phyloP scores from a whole-genome alignment of 2,329 filamentous ascomycete genomes.

The Pseudonectria buxi region DNA sequence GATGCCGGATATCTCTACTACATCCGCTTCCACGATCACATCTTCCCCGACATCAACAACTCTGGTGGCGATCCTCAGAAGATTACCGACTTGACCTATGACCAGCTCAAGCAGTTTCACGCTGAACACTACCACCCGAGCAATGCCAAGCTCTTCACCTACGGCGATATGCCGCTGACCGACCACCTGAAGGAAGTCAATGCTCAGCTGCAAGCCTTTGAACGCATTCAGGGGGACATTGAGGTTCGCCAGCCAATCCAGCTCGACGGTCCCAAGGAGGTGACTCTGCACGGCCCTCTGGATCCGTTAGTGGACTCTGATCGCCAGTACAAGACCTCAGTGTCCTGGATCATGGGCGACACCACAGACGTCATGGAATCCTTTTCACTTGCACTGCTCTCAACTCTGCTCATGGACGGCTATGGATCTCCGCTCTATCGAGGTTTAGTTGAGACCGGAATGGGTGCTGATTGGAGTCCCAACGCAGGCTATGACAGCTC shows the following conservation, averaged over 20 bases:
- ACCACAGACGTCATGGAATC: slow-evolving; percentile 78
- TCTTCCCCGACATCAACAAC: slow-evolving; percentile 92
- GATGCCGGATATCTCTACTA: slow-evolving; percentile 96
- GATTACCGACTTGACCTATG: slow-evolving; percentile 91
- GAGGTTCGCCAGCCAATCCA: slow-evolving; percentile 72
- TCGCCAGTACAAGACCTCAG: slow-evolving; percentile 87
- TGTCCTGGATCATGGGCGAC: slow-evolving; percentile 87
- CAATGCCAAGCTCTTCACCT: slow-evolving; percentile 93
- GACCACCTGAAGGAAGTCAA: slow-evolving; percentile 78
- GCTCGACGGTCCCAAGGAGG: slow-evolving; percentile 60
- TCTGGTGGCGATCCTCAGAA: slow-evolving; percentile 94
- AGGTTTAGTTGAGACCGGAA: slow-evolving; percentile 77
- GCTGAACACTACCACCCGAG: slow-evolving; percentile 93
- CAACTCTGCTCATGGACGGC: slow-evolving; percentile 80
- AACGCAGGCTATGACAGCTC: slow-evolving; percentile 88
- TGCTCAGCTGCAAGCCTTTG: slow-evolving; percentile 65
- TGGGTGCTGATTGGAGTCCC: slow-evolving; percentile 89
- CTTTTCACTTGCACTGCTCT: slow-evolving; percentile 77
- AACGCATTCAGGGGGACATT: slow-evolving; percentile 60
- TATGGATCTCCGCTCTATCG: slow-evolving; percentile 93
- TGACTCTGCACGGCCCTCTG: slow-evolving; percentile 71
- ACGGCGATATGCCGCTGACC: slow-evolving; percentile 81
- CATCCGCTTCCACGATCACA: slow-evolving; percentile 88
- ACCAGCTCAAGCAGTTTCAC: slow-evolving; percentile 83
- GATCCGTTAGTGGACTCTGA: slow-evolving; percentile 82